phyloP scores from a whole-genome alignment of 2,329 filamentous ascomycete species.

The Exophiala sp. region DNA sequence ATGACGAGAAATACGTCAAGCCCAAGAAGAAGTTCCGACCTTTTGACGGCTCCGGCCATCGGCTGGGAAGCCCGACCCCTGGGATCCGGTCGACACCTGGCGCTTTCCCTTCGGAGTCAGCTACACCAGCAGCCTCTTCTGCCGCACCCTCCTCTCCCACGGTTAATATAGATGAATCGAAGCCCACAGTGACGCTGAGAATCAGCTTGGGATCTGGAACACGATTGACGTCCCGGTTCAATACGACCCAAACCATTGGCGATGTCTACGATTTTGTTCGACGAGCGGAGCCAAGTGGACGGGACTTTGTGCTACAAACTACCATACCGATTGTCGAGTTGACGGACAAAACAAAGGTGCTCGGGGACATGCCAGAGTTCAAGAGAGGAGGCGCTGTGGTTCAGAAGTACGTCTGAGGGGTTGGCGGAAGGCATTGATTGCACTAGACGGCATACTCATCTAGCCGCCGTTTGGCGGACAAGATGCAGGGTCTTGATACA shows the following conservation, averaged over 20 bases:
- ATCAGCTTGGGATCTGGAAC: constrained; percentile 60
- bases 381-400: constrained; percentile 48
- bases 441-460: neutral
- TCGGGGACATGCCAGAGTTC: constrained; percentile 46
- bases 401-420: constrained; percentile 39
- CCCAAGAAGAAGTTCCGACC: constrained; percentile 61
- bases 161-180: constrained; percentile 51
- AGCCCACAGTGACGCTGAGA: constrained; percentile 55
- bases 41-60: constrained; percentile 55
- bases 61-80: constrained; percentile 60
- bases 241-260: constrained; percentile 59
- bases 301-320: constrained; percentile 57
- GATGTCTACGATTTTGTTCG: constrained; percentile 59
- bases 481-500: neutral
- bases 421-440: neutral
- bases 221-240: constrained; percentile 56
- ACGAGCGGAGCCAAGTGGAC: constrained; percentile 47
- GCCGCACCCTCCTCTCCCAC: constrained; percentile 32
- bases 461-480: too few relatives aligned
- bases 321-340: constrained; percentile 61
- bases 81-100: constrained; percentile 35
- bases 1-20: constrained; percentile 54
- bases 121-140: constrained; percentile 33
- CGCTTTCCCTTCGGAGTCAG: constrained; percentile 28
- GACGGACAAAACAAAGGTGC: constrained; percentile 45